These are phyloP conservation scores for Heterobasidion parviporum DNA, from an alignment of 1,284 basidiomycete species.

Conservation along the genomic window DNA sequence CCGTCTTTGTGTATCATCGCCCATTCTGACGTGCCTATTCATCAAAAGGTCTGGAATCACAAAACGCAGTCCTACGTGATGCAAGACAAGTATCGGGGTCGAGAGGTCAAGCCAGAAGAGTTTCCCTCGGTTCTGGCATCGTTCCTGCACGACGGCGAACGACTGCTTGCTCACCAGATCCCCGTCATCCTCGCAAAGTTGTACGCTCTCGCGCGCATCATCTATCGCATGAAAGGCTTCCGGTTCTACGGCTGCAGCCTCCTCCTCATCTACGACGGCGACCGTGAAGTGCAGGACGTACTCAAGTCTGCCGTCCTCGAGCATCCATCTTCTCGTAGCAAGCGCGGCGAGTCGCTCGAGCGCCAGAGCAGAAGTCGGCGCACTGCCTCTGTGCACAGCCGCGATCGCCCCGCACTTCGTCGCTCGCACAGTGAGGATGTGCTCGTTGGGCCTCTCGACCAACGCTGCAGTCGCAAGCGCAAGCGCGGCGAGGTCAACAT, in stretches of 20 bases:
- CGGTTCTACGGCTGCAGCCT: conserved; percentile 98
- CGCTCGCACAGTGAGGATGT: conserved; percentile 73
- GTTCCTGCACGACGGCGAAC: conserved; percentile 84
- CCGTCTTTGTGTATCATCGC: conserved; percentile 7
- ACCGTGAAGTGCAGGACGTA: conserved; percentile 77
- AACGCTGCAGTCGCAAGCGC: conserved; percentile 49
- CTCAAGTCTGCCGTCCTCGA: conserved; percentile 55
- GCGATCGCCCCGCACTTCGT: conserved; percentile 40
- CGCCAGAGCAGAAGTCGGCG: conserved; percentile 34
- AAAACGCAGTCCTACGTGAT: conserved; percentile 77
- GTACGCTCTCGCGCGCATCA: conserved; percentile 88
- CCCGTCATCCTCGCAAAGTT: conserved; percentile 88
- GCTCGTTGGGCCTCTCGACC: conserved; percentile 52
- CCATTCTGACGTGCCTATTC: conserved; percentile 1
- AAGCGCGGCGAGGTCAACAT: conserved; percentile 91
- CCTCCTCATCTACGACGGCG: conserved; percentile 96
- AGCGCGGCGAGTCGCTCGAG: conserved; percentile 73
- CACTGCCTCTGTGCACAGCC: conserved; percentile 20
- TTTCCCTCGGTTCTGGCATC: conserved; percentile 78
- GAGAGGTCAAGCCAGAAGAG: conserved; percentile 80
- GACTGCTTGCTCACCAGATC: conserved; percentile 85
- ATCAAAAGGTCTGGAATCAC: conserved; percentile 81
- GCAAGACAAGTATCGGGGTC: conserved; percentile 96
- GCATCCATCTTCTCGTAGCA: conserved; percentile 60
- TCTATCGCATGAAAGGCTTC: conserved; percentile 84